phyloP scores from a whole-genome alignment of 1,284 basidiomycete genomes.

The Cystobasidiaceae sp. region DNA sequence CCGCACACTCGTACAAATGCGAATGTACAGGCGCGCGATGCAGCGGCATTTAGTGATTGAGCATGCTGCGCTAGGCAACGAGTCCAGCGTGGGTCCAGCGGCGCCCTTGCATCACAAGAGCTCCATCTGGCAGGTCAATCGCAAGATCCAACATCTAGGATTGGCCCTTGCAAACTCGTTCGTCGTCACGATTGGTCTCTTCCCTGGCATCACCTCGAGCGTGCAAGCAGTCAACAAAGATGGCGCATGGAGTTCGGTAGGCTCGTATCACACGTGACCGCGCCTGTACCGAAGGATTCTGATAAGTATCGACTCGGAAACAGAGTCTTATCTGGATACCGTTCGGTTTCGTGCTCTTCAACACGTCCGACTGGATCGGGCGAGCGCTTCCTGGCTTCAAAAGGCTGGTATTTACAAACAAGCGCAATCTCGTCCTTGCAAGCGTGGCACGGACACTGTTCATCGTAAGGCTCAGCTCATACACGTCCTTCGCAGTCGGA shows the following conservation, averaged over 20 bases:
- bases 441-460: constrained; percentile 36
- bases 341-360: constrained; percentile 42
- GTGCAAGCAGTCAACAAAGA: constrained; percentile 33
- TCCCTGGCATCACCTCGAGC: constrained; percentile 41
- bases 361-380: constrained; percentile 42
- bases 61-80: neutral
- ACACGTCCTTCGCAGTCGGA: too few species aligned
- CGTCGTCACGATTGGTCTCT: constrained; percentile 41
- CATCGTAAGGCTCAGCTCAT: constrained; percentile 40
- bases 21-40: constrained; percentile 8
- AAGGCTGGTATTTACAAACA: constrained; percentile 33
- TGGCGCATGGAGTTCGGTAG: neutral
- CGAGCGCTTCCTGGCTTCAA: constrained; percentile 39
- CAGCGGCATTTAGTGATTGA: neutral
- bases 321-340: constrained; percentile 34
- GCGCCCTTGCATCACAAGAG: neutral
- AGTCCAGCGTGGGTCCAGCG: too few species aligned
- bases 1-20: constrained; percentile 31
- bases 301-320: too few species aligned
- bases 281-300: too few species aligned
- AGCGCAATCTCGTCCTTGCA: constrained; percentile 27
- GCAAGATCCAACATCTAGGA: constrained; percentile 42
- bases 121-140: constrained; percentile 34
- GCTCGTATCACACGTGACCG: too few species aligned
- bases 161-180: constrained; percentile 40